A percentile compares a stretch with the other conserved stretches of the same genome.
Evolutionary conservation across 2,329 filamentous ascomycete genomes (phyloP).

Genomic region (Cladophialophora yegresii): DNA sequence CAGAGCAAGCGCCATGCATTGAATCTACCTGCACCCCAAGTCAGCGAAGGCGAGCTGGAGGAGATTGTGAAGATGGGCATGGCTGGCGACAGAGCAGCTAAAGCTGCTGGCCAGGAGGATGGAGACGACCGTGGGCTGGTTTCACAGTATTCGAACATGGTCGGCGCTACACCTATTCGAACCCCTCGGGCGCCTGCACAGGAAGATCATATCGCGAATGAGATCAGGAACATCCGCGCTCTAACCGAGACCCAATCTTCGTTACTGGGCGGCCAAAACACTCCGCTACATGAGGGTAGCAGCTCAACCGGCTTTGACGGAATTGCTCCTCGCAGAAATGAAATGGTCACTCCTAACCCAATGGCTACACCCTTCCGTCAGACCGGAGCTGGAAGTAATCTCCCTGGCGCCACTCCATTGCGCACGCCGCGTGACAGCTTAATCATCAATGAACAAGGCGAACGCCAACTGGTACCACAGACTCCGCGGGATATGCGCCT

Average conservation of each 20-base stretch:
- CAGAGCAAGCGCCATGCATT: slow-evolving; percentile 86
- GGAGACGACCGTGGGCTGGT: slow-evolving; percentile 82
- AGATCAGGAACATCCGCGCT: slow-evolving; percentile 89
- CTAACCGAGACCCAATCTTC: slow-evolving; percentile 93
- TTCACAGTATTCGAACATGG: slow-evolving; percentile 80
- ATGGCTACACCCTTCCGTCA: slow-evolving; percentile 83
- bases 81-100: slow-evolving; percentile 81
- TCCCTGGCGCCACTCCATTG: slow-evolving; percentile 78
- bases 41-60: slow-evolving; percentile 88
- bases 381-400: slow-evolving; percentile 61
- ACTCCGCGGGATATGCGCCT: slow-evolving; percentile 76
- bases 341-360: slow-evolving; percentile 89
- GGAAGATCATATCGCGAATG: slow-evolving; percentile 94
- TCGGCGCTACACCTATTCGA: slow-evolving; percentile 81
- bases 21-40: slow-evolving; percentile 84
- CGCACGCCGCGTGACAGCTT: slow-evolving; percentile 87
- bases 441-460: slow-evolving; percentile 72
- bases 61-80: slow-evolving; percentile 99
- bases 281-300: slow-evolving; percentile 76
- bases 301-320: slow-evolving; percentile 87
- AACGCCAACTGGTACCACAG: slow-evolving; percentile 67
- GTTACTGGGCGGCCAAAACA: slow-evolving; percentile 89
- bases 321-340: slow-evolving; percentile 75
- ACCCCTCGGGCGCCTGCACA: slow-evolving; percentile 89
- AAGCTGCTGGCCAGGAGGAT: slow-evolving; percentile 74